Evolutionary conservation across 306 rosid genomes (phyloP), one percentile per base, ranked within the genome.

Genomic region (Ceratonia siliqua): DNA sequence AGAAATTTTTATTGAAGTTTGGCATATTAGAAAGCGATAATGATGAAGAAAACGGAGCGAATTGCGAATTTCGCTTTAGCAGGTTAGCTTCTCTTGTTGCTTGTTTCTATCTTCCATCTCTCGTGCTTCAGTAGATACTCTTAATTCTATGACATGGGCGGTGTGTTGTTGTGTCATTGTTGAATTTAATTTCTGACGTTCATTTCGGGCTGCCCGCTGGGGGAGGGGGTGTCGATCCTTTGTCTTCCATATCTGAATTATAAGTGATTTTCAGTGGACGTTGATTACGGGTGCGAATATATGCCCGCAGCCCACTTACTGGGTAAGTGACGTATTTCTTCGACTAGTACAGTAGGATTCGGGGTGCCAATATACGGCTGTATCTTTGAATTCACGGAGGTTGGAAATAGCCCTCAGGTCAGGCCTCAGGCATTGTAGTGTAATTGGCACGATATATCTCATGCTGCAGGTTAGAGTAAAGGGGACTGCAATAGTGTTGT

Each of bases 31-130:
- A 64, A 57, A 25, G 64, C 33, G 53, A 50, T 17, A 62, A 64
- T 75, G 74, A 91, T 92, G 97, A 89, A 88, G 78, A 89, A 68
- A 75, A 82, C 79, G 1, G 97, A 92, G 83, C 91, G 90, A 45
- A 27, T 92, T 70, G 96, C 93, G 45, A 92, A 88, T 89, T 82
- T 92, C 66, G 96, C 97, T 28, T 83, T 92, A 82, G 87, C 91
- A 67, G 97, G 97, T 92, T 71, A 4, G 74, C 56, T 18, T 59
- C 5, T 58, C 5, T 39, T 70, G 35, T 11, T 63, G 13, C n/a
- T 79, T 71, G 2, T 38, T 39, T 18, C 43, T 70, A 18, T 8
- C 21, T 65, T 32, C 12, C 45, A 25, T 18, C 53, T 20, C 32
- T 15, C 20, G 45, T 49, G 25, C 15, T 49, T n/a, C 24, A 9